Conservation (phyloP, 2,329 filamentous ascomycete genomes). For the Corniculantispora saksenae region DNA sequence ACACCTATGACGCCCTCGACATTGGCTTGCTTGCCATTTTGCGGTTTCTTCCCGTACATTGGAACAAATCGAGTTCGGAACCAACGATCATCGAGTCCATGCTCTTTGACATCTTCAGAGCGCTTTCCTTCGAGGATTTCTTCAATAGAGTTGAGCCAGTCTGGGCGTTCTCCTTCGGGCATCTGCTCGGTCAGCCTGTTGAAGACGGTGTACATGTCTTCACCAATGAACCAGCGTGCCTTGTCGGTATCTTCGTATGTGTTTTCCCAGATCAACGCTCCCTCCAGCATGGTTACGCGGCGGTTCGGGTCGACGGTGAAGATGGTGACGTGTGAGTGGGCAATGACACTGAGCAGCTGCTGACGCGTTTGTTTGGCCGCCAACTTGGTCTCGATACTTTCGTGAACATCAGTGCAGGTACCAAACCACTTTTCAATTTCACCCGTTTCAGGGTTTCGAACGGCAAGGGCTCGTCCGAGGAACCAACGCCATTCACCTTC, state of each 20-base stretch:
- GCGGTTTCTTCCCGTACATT: constrained; percentile 57
- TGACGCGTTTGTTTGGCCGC: constrained; percentile 66
- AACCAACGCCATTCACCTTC: constrained; percentile 79
- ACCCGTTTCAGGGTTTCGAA: constrained; percentile 65
- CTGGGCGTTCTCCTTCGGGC: constrained; percentile 44
- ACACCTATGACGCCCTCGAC: constrained; percentile 75
- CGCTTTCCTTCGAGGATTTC: constrained; percentile 63
- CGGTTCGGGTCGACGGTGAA: constrained; percentile 68
- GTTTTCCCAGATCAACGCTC: constrained; percentile 60
- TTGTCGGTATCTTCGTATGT: constrained; percentile 40
- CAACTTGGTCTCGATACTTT: constrained; percentile 68
- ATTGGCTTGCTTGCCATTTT: constrained; percentile 47
- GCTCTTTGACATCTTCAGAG: constrained; percentile 64
- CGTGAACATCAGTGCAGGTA: constrained; percentile 79
- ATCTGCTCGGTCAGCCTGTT: constrained; percentile 47
- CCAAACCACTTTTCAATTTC: constrained; percentile 79
- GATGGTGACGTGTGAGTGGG: constrained; percentile 73
- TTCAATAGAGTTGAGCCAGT: constrained; percentile 61
- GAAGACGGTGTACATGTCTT: constrained; percentile 67
- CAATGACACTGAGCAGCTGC: constrained; percentile 71
- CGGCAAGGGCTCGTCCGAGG: constrained; percentile 69
- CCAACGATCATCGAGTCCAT: constrained; percentile 62
- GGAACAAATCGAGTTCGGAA: constrained; percentile 73
- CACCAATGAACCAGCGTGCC: constrained; percentile 56
- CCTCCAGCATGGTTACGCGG: constrained; percentile 69